A percentile compares a stretch with the other conserved stretches of the same genome.
Conservation (phyloP, 306 rosid species). For the Trichosanthes truncata region DNA sequence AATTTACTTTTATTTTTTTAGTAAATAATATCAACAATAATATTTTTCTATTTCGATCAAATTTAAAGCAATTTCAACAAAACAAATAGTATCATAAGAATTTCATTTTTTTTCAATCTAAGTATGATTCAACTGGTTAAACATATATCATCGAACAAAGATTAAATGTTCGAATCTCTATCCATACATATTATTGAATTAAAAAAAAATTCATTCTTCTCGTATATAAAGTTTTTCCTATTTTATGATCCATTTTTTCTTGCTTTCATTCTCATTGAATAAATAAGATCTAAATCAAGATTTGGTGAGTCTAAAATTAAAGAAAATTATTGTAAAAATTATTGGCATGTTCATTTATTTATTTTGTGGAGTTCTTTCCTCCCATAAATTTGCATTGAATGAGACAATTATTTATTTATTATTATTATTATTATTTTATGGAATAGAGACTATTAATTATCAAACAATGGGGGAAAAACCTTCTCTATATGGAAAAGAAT, state of each 20-base stretch:
- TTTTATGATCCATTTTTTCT: too few species aligned
- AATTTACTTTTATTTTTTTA: too few species aligned
- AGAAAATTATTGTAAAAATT: not conserved
- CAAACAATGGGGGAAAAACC: not conserved
- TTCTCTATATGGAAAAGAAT: not conserved
- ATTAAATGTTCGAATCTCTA: too few species aligned
- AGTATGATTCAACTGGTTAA: too few species aligned
- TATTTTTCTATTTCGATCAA: not conserved
- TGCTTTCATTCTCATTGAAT: not conserved
- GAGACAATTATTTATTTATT: not conserved
- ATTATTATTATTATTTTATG: not conserved
- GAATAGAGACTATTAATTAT: not conserved
- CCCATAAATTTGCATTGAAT: not conserved
- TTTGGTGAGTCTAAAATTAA: not conserved
- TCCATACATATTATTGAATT: too few species aligned
- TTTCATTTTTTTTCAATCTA: too few species aligned
- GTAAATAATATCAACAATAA: not conserved
- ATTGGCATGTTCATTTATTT: not conserved
- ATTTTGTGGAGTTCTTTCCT: not conserved
- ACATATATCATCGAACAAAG: too few species aligned
- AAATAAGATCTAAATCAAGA: not conserved
- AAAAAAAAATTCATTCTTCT: too few species aligned
- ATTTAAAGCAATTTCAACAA: too few species aligned
- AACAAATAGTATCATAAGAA: too few species aligned
- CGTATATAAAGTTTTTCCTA: too few species aligned